Evolutionary conservation across 179 eudicot genomes (phyloP).

Genomic region (Amaranthus tricolor): DNA sequence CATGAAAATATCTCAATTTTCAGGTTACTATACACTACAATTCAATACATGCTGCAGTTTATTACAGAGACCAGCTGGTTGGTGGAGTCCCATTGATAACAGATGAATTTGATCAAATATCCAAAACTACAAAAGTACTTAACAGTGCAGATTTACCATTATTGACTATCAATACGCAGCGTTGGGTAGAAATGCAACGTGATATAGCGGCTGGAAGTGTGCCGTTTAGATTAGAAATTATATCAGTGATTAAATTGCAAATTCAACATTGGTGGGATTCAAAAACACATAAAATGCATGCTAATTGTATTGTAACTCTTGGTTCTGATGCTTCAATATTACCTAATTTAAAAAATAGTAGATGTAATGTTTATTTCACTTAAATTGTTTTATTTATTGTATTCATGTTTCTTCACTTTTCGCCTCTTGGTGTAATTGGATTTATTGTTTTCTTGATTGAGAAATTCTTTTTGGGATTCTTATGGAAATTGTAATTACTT

Average conservation of each 20-base stretch:
- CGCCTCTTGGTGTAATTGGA: background rate
- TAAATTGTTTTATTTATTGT: constrained; percentile 29
- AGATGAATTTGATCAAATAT: constrained; percentile 52
- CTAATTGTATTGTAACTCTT: constrained; percentile 51
- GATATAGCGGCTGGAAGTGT: constrained; percentile 51
- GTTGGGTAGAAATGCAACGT: constrained; percentile 51
- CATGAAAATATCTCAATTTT: background rate
- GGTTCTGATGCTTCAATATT: constrained; percentile 66
- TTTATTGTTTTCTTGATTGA: background rate
- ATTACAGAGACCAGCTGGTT: constrained; percentile 43
- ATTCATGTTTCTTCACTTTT: too few species aligned
- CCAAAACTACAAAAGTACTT: constrained; percentile 55
- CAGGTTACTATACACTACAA: constrained; percentile 58
- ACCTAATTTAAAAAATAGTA: constrained; percentile 29
- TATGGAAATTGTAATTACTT: too few species aligned
- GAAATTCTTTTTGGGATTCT: background rate
- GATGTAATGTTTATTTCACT: constrained; percentile 64
- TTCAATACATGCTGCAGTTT: constrained; percentile 40
- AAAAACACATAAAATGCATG: constrained; percentile 65
- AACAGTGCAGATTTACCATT: constrained; percentile 28
- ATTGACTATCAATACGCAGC: constrained; percentile 34
- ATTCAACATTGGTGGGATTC: constrained; percentile 50
- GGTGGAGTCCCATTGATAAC: constrained; percentile 44
- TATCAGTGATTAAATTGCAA: constrained; percentile 63
- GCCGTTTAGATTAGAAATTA: constrained; percentile 46